These are phyloP conservation scores for Priceomyces fermenticarens DNA, from an alignment of 805 yeast genomes.

Conservation along the genomic window DNA sequence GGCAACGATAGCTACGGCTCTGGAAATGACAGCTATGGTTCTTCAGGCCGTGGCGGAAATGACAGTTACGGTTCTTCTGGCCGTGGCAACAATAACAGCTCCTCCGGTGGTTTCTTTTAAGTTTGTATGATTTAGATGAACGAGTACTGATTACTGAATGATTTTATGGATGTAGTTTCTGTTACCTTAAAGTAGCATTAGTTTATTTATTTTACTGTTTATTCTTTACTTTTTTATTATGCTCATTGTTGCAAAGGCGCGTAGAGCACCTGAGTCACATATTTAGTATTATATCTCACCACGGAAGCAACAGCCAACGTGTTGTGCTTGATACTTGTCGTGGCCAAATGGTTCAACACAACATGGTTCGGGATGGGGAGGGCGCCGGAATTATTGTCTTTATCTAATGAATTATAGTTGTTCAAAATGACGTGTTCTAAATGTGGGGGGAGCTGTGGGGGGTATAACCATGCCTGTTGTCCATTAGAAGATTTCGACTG, in stretches of 20 bases:
- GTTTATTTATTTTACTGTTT: no score
- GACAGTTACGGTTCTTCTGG: slow-evolving; percentile 20
- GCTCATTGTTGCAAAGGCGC: slow-evolving; percentile 68
- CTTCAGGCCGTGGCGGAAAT: slow-evolving; percentile 11
- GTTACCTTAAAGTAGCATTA: no score
- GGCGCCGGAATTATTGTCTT: slow-evolving; percentile 83
- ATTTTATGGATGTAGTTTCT: no score
- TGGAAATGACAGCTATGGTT: slow-evolving; percentile 15
- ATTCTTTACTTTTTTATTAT: no score
- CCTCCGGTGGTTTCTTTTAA: background rate
- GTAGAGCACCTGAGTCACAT: slow-evolving; percentile 87
- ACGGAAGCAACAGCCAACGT: slow-evolving; percentile 92
- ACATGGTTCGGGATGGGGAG: slow-evolving; percentile 94
- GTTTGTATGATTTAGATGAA: no score
- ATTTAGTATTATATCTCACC: slow-evolving; percentile 82
- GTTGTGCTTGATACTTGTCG: slow-evolving; percentile 90
- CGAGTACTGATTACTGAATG: no score
- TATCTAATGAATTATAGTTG: slow-evolving; percentile 55
- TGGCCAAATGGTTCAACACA: slow-evolving; percentile 90
- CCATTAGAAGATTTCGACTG: slow-evolving; percentile 56
- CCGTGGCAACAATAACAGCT: slow-evolving; percentile 7
- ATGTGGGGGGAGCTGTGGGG: slow-evolving; percentile 97
- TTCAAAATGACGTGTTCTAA: slow-evolving; percentile 90
- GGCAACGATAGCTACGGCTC: slow-evolving; percentile 19
- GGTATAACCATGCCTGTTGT: slow-evolving; percentile 71